phyloP scores from a whole-genome alignment of 148 eudicot species.

The Vaccinium myrtillus region DNA sequence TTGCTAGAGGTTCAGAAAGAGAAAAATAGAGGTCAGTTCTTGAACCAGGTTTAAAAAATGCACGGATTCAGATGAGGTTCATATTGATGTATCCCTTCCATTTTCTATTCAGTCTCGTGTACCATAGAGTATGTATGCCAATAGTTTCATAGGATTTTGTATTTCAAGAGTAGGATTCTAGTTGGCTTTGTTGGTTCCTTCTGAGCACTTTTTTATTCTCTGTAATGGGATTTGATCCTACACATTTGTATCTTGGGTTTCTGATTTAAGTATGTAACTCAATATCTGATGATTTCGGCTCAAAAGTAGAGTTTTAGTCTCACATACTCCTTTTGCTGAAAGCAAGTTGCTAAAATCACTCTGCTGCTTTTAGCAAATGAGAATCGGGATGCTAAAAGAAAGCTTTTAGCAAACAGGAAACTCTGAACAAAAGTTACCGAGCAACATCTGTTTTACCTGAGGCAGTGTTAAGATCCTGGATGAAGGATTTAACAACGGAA shows the following conservation, averaged over 20 bases:
- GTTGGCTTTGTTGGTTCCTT: background rate
- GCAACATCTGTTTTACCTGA: background rate
- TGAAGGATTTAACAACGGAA: too few relatives aligned
- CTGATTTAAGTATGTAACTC: background rate
- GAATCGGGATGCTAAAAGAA: too few relatives aligned
- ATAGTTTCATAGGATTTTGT: background rate
- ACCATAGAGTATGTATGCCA: background rate
- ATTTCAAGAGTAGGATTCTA: background rate
- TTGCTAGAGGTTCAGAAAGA: background rate
- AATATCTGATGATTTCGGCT: background rate
- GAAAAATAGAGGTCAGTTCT: background rate
- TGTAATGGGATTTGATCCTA: background rate
- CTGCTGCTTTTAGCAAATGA: too few relatives aligned
- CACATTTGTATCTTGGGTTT: background rate
- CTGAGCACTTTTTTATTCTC: background rate
- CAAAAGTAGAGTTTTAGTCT: background rate
- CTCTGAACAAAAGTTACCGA: background rate
- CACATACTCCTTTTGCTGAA: too few relatives aligned
- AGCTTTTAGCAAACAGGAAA: too few relatives aligned
- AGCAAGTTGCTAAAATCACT: too few relatives aligned
- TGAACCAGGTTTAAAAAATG: background rate
- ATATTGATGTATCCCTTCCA: constrained; percentile 8
- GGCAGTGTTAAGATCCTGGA: background rate
- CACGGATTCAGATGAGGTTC: background rate
- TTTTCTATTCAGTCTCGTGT: background rate